phyloP scores from a whole-genome alignment of 768 basidiomycete species.

The Tylopilus sp. region DNA sequence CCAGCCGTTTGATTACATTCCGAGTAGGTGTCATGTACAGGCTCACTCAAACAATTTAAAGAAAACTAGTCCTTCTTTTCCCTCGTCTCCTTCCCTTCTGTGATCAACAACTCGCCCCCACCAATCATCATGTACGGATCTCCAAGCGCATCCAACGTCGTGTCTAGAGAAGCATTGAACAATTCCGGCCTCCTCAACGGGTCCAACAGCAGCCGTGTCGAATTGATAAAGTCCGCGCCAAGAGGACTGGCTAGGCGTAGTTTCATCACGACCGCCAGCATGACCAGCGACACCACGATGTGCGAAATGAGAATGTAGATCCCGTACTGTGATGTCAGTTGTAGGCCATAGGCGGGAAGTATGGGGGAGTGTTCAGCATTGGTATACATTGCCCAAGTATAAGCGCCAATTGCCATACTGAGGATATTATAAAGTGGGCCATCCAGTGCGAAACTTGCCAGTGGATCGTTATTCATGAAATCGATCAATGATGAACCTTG shows the following conservation, averaged over 20 bases:
- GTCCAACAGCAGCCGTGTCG: slow-evolving; percentile 11
- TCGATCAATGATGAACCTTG: no score
- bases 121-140: slow-evolving; percentile 5
- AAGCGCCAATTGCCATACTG: slow-evolving; percentile 10
- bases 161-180: no score
- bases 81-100: no score
- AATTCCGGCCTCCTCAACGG: slow-evolving; percentile 7
- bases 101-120: not conserved
- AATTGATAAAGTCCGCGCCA: slow-evolving; percentile 6
- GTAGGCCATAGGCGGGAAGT: no score
- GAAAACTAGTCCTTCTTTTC: no score
- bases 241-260: slow-evolving; percentile 5
- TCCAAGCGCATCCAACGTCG: not conserved
- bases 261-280: slow-evolving; percentile 6
- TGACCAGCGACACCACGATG: slow-evolving; percentile 7
- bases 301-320: slow-evolving; percentile 5
- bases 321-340: not conserved
- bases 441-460: no score
- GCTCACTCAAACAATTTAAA: no score
- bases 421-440: no score
- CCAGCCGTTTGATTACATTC: no score
- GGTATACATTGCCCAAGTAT: not conserved
- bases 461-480: no score
- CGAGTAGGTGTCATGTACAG: no score
- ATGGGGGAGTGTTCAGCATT: no score